A percentile compares a stretch with the other conserved stretches of the same genome.
Conservation (phyloP, 768 basidiomycete genomes). For the Psilocybe subaeruginosa region DNA sequence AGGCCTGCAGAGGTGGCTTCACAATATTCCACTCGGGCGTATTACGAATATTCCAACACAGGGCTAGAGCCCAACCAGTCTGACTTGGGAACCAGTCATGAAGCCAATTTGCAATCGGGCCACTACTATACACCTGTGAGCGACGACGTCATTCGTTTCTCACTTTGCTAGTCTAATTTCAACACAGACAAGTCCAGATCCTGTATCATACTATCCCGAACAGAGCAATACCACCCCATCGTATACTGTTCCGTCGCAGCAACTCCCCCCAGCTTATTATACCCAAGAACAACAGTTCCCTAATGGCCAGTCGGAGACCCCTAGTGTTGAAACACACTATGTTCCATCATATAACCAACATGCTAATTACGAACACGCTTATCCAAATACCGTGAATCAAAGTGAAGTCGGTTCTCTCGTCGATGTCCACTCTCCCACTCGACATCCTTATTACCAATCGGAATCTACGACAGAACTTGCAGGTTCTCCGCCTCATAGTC, state of each 20-base stretch:
- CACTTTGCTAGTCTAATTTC: background rate
- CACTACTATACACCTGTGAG: background rate
- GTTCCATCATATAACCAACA: background rate
- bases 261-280: background rate
- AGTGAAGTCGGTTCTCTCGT: background rate
- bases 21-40: background rate
- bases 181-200: background rate
- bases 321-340: background rate
- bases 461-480: background rate
- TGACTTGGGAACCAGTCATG: background rate
- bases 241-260: background rate
- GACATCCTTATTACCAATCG: background rate
- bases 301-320: background rate
- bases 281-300: background rate
- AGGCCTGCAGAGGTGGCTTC: background rate
- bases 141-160: background rate
- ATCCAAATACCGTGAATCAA: background rate
- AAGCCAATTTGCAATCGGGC: background rate
- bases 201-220: background rate
- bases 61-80: background rate
- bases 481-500: background rate
- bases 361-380: background rate
- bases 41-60: background rate
- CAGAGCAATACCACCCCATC: background rate
- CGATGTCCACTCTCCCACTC: background rate